phyloP scores from a whole-genome alignment of 108 stramenopile genomes.

The Cafeteria roenbergensis region DNA sequence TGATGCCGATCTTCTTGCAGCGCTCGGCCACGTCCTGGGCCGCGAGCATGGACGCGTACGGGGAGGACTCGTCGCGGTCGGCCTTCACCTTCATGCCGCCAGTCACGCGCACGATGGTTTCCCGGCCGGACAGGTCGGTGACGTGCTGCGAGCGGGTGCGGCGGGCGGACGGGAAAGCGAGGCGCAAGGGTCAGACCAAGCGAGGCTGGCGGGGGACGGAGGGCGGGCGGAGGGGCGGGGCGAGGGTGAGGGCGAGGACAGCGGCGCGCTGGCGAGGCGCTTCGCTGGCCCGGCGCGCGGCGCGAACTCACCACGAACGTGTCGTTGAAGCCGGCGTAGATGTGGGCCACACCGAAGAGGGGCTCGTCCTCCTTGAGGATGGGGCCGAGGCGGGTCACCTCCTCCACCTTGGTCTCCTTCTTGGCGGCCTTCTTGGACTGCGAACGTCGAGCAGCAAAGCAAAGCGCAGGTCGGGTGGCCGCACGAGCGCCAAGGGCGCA shows the following conservation, averaged over 20 bases:
- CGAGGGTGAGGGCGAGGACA: no score
- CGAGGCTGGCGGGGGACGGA: no score
- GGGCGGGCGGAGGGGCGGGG: no score
- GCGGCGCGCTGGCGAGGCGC: no score
- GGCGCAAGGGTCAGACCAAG: neutral
- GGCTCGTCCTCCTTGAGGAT: slow-evolving; percentile 81
- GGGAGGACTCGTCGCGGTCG: slow-evolving; percentile 95
- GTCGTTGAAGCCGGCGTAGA: slow-evolving; percentile 99
- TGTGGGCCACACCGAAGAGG: slow-evolving; percentile 97
- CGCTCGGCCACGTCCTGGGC: slow-evolving; percentile 92
- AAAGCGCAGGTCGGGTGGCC: no score
- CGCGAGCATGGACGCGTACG: slow-evolving; percentile 99
- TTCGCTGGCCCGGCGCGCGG: neutral
- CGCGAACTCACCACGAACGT: slow-evolving; percentile 71
- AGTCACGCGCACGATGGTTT: slow-evolving; percentile 97
- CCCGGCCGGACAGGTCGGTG: slow-evolving; percentile 95
- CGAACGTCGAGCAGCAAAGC: no score
- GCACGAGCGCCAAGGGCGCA: no score
- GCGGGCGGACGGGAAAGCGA: neutral
- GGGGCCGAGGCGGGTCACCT: slow-evolving; percentile 41
- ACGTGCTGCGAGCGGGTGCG: slow-evolving; percentile 69
- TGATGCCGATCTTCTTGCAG: slow-evolving; percentile 92
- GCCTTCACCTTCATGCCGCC: slow-evolving; percentile 99
- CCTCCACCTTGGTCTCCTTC: no score
- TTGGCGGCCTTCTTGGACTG: no score